Evolutionary conservation across 371 early-diverging fungal species (phyloP), one percentile per base, ranked within the genome.

Genomic region (Haplosporangium sp.): DNA sequence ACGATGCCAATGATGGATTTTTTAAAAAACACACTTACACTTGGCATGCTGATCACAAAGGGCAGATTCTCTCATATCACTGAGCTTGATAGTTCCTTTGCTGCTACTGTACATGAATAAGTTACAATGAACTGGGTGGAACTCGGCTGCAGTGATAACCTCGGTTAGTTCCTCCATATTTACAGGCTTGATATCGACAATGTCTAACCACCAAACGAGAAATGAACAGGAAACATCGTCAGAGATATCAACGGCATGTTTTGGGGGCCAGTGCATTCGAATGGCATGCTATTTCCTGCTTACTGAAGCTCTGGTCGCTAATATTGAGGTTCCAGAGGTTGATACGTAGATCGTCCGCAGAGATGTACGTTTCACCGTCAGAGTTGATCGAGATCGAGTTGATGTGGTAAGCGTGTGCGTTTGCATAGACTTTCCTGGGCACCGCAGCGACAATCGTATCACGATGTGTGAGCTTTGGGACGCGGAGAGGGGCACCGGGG

Each of bases 141-240:
- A 99, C 83, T 98, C 97, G 20, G 99, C 96, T 1, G 97, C 95
- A 16, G 99, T 99, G 68, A 99, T 99, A 59, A 99, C 99, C 82
- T 99, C 99, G 11, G 97, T 97, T 67, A 99, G 83, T 71, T 99
- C 99, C 81, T 99, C 99, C 96, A 98, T 97, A 82, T 97, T 98
- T 41, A 93, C 94, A 45, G 99, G 99, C 85, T 99, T 99, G 70
- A 99, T 97, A 85, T 99, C 99, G 59, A 99, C 98, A 85, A 99
- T 97, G 81, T 97, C 95, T 93, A 81, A 3, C 18, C 51, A 38
- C 41, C 54, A 42, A 48, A 23, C 23, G 50, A 29, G 29, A 29
- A 29, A 29, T 29, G 29, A 29, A 29, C 29, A 29, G 4, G 29
- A 29, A 29, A 29, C 29, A 29, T 29, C 1, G 29, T 29, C 29